Evolutionary conservation across 148 eudicot genomes (phyloP).

Genomic region (Cornus controversa): DNA sequence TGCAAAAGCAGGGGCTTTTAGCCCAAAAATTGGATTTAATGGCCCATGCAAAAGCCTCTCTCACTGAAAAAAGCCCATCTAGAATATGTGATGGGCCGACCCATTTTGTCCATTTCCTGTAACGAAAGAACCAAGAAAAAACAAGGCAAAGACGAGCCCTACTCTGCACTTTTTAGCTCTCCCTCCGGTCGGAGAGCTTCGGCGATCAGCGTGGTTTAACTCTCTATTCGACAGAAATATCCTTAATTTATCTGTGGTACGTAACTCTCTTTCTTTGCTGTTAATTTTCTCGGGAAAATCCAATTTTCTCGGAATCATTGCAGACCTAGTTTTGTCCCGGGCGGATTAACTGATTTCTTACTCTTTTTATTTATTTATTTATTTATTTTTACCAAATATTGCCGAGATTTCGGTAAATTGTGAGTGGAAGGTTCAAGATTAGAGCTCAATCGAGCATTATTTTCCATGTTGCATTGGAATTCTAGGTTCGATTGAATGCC

Average conservation of each 20-base stretch:
- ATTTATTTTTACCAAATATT: not conserved
- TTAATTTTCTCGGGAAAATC: not conserved
- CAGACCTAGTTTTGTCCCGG: not conserved
- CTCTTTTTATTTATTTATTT: not conserved
- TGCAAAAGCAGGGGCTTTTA: too few relatives aligned
- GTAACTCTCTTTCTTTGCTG: not conserved
- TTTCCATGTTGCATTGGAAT: not conserved
- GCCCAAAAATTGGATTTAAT: too few relatives aligned
- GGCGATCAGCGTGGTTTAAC: slow-evolving; percentile 1
- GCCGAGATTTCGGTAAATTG: too few relatives aligned
- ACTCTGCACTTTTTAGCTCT: slow-evolving; percentile 15
- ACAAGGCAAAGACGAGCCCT: slow-evolving; percentile 26
- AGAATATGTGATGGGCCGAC: too few relatives aligned
- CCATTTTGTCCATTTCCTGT: not conserved
- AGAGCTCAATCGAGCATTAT: not conserved
- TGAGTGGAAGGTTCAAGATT: not conserved
- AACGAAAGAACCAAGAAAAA: not conserved
- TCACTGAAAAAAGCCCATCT: too few relatives aligned
- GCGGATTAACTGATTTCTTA: not conserved
- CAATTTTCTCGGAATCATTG: not conserved
- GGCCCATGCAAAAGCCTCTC: too few relatives aligned
- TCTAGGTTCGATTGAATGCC: not conserved
- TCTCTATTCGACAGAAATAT: not conserved
- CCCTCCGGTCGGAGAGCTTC: slow-evolving; percentile 20
- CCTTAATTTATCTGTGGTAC: slow-evolving; percentile 1